Evolutionary conservation across 345 rosid genomes (phyloP).

Genomic region (Salix arbutifolia): DNA sequence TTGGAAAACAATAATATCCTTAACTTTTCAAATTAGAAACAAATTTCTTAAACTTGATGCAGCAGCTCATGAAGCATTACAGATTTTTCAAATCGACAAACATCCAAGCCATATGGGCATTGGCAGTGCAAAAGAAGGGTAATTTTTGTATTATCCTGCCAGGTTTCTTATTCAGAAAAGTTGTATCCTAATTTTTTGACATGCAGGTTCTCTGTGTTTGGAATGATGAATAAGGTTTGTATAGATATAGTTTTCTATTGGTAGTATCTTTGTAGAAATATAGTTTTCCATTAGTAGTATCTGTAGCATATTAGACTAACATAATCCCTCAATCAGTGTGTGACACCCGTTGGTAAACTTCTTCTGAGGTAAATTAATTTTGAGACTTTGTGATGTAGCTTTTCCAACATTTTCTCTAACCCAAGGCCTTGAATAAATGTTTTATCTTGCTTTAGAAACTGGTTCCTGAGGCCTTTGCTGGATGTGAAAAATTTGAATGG

Average conservation of each 20-base stretch:
- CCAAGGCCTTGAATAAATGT: slow-evolving; percentile 15
- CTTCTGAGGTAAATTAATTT: slow-evolving; percentile 61
- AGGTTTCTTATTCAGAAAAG: slow-evolving; percentile 15
- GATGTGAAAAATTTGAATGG: slow-evolving; percentile 64
- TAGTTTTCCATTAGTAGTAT: slow-evolving; percentile 16
- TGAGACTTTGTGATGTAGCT: slow-evolving; percentile 11
- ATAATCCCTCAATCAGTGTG: slow-evolving; percentile 55
- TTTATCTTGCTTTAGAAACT: slow-evolving; percentile 55
- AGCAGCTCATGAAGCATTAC: slow-evolving; percentile 87
- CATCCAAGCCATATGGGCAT: slow-evolving; percentile 99
- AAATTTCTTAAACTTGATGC: slow-evolving; percentile 91
- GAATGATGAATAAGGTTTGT: slow-evolving; percentile 94
- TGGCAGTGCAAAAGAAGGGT: slow-evolving; percentile 99
- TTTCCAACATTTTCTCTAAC: slow-evolving; percentile 7
- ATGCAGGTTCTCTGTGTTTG: slow-evolving; percentile 93
- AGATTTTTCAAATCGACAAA: slow-evolving; percentile 87
- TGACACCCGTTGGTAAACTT: slow-evolving; percentile 86
- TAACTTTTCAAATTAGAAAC: slow-evolving; percentile 48
- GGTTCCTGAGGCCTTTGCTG: slow-evolving; percentile 94
- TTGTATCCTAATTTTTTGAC: slow-evolving; percentile 26
- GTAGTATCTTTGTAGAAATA: slow-evolving; percentile 27
- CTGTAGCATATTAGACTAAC: slow-evolving; percentile 26
- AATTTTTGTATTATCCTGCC: slow-evolving; percentile 10
- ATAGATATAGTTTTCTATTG: slow-evolving; percentile 16
- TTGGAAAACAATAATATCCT: slow-evolving; percentile 30